A percentile compares a stretch with the other conserved stretches of the same genome.
These are phyloP conservation scores for Mallotus japonicus DNA, from an alignment of 441 rosid genomes.

Conservation along the genomic window DNA sequence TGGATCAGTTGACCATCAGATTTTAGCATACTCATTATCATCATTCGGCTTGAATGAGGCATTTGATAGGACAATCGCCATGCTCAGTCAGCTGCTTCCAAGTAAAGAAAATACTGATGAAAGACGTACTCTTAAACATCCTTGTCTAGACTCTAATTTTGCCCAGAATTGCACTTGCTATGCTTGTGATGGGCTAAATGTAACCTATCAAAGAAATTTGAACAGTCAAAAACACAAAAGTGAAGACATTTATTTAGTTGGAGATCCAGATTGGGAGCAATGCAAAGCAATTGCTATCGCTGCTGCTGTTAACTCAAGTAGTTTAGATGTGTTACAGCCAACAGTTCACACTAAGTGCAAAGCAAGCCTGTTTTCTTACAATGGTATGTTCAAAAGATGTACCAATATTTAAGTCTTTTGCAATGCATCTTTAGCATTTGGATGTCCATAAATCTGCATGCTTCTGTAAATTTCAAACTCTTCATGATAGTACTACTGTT, in stretches of 20 bases:
- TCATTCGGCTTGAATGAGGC: conserved; percentile 57
- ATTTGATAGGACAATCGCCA: conserved; percentile 52
- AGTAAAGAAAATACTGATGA: conserved; percentile 20
- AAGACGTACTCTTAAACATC: conserved; percentile 40
- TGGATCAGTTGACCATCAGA: conserved; percentile 31
- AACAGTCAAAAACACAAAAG: conserved; percentile 21
- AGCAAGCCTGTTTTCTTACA: conserved; percentile 23
- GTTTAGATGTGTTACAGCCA: conserved; percentile 25
- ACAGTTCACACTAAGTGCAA: conserved; percentile 31
- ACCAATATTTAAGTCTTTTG: not conserved
- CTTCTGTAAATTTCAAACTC: not conserved
- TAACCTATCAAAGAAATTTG: conserved; percentile 15
- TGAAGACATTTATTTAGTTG: conserved; percentile 31
- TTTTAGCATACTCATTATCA: conserved; percentile 47
- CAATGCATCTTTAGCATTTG: not conserved
- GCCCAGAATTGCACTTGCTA: conserved; percentile 44
- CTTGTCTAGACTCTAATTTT: conserved; percentile 45
- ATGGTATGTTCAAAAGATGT: conserved; percentile 33
- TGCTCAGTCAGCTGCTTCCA: conserved; percentile 32
- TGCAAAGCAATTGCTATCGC: conserved; percentile 47
- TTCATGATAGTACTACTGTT: not conserved
- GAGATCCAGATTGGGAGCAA: conserved; percentile 54
- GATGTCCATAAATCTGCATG: conserved; percentile 1
- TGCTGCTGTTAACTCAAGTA: conserved; percentile 47
- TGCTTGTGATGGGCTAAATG: conserved; percentile 27